Base-by-base conservation (phyloP, 139 green algal genomes). In the Astrephomene gubernaculifera region DNA sequence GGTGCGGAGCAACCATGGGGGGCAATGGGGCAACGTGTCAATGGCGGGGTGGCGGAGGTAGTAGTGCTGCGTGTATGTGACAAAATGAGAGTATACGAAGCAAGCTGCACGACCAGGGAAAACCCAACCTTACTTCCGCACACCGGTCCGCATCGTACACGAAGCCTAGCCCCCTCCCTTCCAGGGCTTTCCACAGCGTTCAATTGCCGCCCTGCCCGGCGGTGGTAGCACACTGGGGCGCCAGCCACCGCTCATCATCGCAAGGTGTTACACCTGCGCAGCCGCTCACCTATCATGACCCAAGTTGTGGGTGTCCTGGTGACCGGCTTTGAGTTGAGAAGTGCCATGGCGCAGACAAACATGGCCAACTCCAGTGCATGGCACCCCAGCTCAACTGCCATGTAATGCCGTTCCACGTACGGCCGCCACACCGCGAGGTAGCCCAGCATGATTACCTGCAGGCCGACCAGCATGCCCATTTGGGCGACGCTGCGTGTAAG, bases 271-370 rank as follows among this genome's bases (percentile, higher is more conserved):
- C n/a, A n/a, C n/a, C n/a, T n/a, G n/a, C n/a, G n/a, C n/a, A n/a
- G n/a, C 70, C 25, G 41, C 73, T 54, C 53, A 82, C 73, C 73
- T n/a, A 82, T 38, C 75, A 82, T 82, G 57, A 82, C n/a, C 24
- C 5, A 82, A 4, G 39, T 72, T 8, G 75, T 82, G 29, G 57
- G 5, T 8, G 38, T 6, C 6, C 14, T 22, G 38, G 57, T 82
- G 57, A 10, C 22, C 1, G 54, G 57, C 7, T 8, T 0, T 43
- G 53, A 12, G 36, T 49, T 45, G 0, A 73, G 0, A 21, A 85
- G 64, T 33, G 44, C 79, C 27, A 67, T 0, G 0, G 64, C 79
- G 64, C 64, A 75, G 0, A 7, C 44, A 12, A 78, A 41, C 44
- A 85, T n/a, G 24, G 29, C 45, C 64, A 68, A 2, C 45, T 78